These are phyloP conservation scores for Lactarius vividus DNA, from an alignment of 768 basidiomycete genomes.

Conservation along the genomic window DNA sequence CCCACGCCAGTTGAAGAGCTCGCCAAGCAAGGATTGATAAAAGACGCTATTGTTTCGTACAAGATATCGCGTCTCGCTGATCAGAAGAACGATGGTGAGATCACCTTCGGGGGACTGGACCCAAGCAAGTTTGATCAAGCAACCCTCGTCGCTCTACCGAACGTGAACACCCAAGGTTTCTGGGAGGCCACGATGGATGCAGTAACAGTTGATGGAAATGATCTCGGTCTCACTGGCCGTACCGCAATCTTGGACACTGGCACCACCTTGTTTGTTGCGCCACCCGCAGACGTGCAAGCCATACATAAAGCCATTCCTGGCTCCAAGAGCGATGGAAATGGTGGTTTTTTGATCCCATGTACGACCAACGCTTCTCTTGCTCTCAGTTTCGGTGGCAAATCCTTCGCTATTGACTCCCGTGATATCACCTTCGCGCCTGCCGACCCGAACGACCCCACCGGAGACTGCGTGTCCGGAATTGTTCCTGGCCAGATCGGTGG, in stretches of 20 bases:
- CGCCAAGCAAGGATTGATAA: constrained; percentile 53
- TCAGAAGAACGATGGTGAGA: constrained; percentile 67
- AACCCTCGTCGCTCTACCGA: constrained; percentile 58
- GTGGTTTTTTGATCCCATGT: constrained; percentile 64
- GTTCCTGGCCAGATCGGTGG: constrained; percentile 58
- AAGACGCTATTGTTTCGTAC: constrained; percentile 68
- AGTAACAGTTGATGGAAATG: constrained; percentile 55
- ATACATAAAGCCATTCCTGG: constrained; percentile 59
- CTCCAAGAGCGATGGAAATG: constrained; percentile 46
- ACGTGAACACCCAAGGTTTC: constrained; percentile 68
- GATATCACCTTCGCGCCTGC: constrained; percentile 62
- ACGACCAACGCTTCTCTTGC: constrained; percentile 51
- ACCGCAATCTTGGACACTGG: constrained; percentile 64
- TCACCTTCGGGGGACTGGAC: constrained; percentile 81
- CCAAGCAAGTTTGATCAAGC: constrained; percentile 58
- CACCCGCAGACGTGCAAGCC: constrained; percentile 47
- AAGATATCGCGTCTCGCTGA: constrained; percentile 77
- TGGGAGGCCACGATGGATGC: constrained; percentile 72
- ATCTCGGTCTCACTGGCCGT: constrained; percentile 52
- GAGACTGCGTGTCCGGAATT: constrained; percentile 72
- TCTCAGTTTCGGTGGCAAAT: constrained; percentile 54
- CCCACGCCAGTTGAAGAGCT: constrained; percentile 73
- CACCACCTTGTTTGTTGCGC: constrained; percentile 45
- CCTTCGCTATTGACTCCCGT: constrained; percentile 61
- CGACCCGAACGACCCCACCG: constrained; percentile 47